Base-by-base conservation (phyloP, 805 yeast species). In the Zygosaccharomyces rouxii region DNA sequence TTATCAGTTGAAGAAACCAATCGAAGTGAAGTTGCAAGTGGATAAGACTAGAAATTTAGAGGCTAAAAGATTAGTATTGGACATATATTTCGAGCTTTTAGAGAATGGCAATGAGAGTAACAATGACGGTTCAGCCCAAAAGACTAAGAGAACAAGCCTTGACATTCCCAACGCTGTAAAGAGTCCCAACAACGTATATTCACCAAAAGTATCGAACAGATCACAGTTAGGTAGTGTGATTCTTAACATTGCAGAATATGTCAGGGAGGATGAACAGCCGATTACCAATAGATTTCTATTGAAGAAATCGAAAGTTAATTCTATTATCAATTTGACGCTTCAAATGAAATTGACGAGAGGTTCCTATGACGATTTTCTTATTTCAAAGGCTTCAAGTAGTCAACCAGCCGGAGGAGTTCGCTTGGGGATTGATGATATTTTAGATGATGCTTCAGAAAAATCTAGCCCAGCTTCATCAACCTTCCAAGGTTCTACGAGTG, bases 281-380 rank as follows among this genome's bases (percentile, higher is more conserved):
- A 66, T 75, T 3, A 72, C 83, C 2, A 74, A 84, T 52, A 73
- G 86, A 52, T 89, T 85, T 57, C 68, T 92, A 38, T 71, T 92
- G 31, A 83, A 83, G 57, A 77, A 87, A 23, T 84, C 95, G 1
- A 87, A 88, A 55, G 80, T 92, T 16, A 92, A 92, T 64, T 83
- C 95, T 2, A 84, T 88, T n/a, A 66, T 85, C 35, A 82, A 77
- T 51, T 52, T 88, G 37, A 74, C 83, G 1, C 69, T 86, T n/a
- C 71, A 72, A 4, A 65, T 86, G 55, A 73, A 71, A 37, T 59
- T 72, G 38, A 55, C 70, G 29, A 67, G 74, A 55, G 79, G 71
- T 33, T 44, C 60, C 5, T 67, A 65, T 45, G 50, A 53, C 11
- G 71, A 67, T 31, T 67, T 67, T 42, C 51, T 54, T 25, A 26